A percentile compares a stretch with the other conserved stretches of the same genome.
Evolutionary conservation across 805 yeast species (phyloP).

Genomic region (Metschnikowia cubensis): DNA sequence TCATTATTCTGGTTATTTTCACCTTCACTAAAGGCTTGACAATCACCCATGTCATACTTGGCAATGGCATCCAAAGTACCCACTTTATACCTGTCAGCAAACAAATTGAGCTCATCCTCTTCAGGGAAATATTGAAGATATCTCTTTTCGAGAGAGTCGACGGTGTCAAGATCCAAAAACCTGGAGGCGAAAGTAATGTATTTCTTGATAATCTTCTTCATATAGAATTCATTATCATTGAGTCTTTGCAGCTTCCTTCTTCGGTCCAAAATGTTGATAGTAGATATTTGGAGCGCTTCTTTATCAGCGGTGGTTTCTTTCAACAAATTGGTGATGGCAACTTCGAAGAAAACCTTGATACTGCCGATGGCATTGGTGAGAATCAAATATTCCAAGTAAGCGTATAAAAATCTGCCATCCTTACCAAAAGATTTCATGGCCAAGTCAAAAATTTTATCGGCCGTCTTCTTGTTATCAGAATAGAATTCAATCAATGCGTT

Average conservation of each 20-base stretch:
- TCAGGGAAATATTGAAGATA: conserved; percentile 64
- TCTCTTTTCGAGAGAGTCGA: conserved; percentile 61
- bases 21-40: conserved; percentile 7
- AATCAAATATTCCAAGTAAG: conserved; percentile 71
- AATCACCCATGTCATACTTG: conserved; percentile 31
- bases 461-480: conserved; percentile 61
- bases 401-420: conserved; percentile 58
- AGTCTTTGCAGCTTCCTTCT: conserved; percentile 15
- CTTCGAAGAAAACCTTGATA: conserved; percentile 79
- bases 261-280: conserved; percentile 14
- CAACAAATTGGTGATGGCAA: conserved; percentile 55
- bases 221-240: conserved; percentile 21
- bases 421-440: conserved; percentile 53
- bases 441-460: conserved; percentile 77
- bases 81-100: conserved; percentile 37
- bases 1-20: conserved; percentile 15
- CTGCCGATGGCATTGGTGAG: conserved; percentile 64
- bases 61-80: conserved; percentile 35
- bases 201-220: conserved; percentile 33
- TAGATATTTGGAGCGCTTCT: conserved; percentile 15
- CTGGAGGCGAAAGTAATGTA: conserved; percentile 67
- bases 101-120: conserved; percentile 41
- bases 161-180: conserved; percentile 66
- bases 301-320: conserved; percentile 27
- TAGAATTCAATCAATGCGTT: conserved; percentile 79